Base-by-base conservation (phyloP, 345 rosid species). In the Noccaea bulbosa region DNA sequence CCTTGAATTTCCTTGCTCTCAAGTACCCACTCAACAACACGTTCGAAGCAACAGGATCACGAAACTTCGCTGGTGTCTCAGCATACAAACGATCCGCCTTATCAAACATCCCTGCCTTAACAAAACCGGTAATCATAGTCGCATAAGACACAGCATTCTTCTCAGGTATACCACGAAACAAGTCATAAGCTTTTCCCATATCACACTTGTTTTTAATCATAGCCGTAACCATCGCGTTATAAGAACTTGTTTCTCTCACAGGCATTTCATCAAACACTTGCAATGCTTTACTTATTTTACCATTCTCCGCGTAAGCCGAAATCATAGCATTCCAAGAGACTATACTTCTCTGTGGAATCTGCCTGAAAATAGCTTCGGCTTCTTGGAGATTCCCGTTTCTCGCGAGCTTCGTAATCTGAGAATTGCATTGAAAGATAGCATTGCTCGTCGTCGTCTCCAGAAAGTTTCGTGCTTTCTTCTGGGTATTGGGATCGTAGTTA, bases 291-390 rank as follows among this genome's bases (percentile, higher is more conserved):
- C 37, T 62, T 46, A 88, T 76, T 15, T 80, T 78, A 40, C 93
- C 88, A 20, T 88, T 88, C 41, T 78, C 78, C 0, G 87, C 85
- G 2, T 80, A 87, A 0, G 80, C 97, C 0, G 97, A 81, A 46
- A 91, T 80, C 89, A 91, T 85, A 16, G 91, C 92, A n/a, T 91
- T 91, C 84, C 91, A 83, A 20, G 95, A 83, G 30, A 91, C 79
- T 5, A 83, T 65, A 52, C 11, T 88, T 78, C 82, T 88, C 57
- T 62, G 62, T 2, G 88, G 75, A 91, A 85, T 87, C 7, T 85
- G 71, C 20, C 58, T 76, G 74, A 91, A 91, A 12, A 87, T 75
- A 7, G 85, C 72, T 60, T 88, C 97, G 0, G 95, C 85, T 67
- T 77, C 81, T 72, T 75, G 59, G 37, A 87, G 62, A 35, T 81